Conservation (phyloP, 2,329 filamentous ascomycete genomes). For the Aspergillus nomiae region DNA sequence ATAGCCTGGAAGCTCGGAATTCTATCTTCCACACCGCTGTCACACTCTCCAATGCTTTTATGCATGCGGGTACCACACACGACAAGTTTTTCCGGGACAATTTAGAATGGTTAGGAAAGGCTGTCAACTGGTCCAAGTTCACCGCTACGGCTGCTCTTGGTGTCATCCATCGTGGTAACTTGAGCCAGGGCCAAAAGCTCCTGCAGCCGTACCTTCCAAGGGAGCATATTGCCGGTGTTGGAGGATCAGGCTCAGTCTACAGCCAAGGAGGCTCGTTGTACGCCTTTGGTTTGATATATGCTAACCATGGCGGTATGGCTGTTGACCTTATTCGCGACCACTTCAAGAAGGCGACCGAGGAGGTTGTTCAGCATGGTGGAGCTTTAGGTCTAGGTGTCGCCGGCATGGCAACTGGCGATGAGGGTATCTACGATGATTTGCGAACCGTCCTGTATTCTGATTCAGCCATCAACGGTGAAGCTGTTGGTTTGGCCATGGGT, state of each 20-base stretch:
- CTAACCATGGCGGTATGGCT: constrained; percentile 93
- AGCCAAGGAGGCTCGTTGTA: constrained; percentile 96
- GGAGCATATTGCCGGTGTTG: constrained; percentile 59
- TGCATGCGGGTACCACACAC: constrained; percentile 97
- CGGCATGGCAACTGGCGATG: constrained; percentile 93
- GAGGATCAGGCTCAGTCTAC: constrained; percentile 82
- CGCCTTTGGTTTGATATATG: constrained; percentile 92
- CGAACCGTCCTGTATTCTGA: constrained; percentile 88
- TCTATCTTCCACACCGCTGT: constrained; percentile 98
- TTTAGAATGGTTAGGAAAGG: constrained; percentile 95
- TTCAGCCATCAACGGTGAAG: constrained; percentile 94
- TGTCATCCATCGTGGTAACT: constrained; percentile 94
- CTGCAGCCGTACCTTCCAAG: constrained; percentile 92
- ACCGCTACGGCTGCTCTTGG: constrained; percentile 94
- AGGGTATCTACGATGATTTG: constrained; percentile 87
- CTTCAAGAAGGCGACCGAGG: constrained; percentile 56
- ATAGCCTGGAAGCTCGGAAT: constrained; percentile 92
- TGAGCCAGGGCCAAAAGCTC: constrained; percentile 89
- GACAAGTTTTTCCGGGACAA: constrained; percentile 99
- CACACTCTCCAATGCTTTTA: constrained; percentile 97
- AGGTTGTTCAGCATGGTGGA: constrained; percentile 96
- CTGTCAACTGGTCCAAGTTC: constrained; percentile 99
- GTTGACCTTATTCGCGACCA: constrained; percentile 50
- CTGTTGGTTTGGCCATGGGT: constrained; percentile 93
- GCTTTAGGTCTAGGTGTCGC: constrained; percentile 94